Evolutionary conservation across 1,284 basidiomycete species (phyloP).

Genomic region (Ustilago lituana): DNA sequence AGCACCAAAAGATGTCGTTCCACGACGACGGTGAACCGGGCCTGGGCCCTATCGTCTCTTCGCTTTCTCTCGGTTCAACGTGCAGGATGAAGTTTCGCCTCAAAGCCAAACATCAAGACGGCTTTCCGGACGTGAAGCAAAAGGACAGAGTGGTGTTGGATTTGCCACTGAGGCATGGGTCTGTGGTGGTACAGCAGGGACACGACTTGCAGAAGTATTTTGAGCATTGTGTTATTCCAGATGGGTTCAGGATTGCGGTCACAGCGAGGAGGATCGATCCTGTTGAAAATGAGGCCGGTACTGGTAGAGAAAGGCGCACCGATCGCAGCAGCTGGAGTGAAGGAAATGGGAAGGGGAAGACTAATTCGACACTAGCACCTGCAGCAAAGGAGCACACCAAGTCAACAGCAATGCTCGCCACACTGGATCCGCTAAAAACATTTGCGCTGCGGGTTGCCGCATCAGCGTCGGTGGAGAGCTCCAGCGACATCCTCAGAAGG

Average conservation of each 20-base stretch:
- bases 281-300: background rate
- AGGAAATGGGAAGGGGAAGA: no score
- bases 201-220: slow-evolving; percentile 31
- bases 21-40: slow-evolving; percentile 59
- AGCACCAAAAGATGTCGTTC: slow-evolving; percentile 47
- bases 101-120: slow-evolving; percentile 19
- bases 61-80: slow-evolving; percentile 41
- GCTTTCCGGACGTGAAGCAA: background rate
- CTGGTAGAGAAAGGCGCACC: no score
- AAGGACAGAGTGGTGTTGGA: slow-evolving; percentile 19
- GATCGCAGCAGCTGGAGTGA: no score
- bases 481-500: no score
- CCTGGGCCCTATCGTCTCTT: slow-evolving; percentile 43
- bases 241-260: slow-evolving; percentile 37
- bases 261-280: slow-evolving; percentile 35
- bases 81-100: slow-evolving; percentile 51
- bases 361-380: no score
- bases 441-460: no score
- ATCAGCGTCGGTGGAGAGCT: no score
- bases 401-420: no score
- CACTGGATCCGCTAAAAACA: no score
- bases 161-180: slow-evolving; percentile 33
- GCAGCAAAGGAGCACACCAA: no score
- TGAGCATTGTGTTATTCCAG: slow-evolving; percentile 33
- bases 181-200: slow-evolving; percentile 39